Base-by-base conservation (phyloP, 768 basidiomycete species). In the Lactifluus rugatus region DNA sequence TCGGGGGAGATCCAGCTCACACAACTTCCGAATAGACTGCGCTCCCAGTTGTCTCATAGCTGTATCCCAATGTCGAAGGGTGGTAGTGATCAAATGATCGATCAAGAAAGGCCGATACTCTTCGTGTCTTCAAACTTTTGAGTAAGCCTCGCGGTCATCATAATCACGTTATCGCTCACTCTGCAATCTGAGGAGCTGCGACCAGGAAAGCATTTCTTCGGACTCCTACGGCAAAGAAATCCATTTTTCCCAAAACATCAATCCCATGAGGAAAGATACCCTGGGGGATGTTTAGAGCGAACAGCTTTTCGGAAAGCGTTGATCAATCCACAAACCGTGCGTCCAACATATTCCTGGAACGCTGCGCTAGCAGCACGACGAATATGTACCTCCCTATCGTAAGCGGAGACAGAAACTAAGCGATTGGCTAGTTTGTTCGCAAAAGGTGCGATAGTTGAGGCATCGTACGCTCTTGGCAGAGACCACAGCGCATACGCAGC, bases 401-500 rank as follows among this genome's bases (percentile, higher is more conserved):
- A 94, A 31, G 92, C 73, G 1, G 95, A 83, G 25, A 91, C 87
- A 23, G 81, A 80, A n/a, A 85, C 82, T 58, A 98, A 78, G 32
- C 74, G 73, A 45, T 76, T 80, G 5, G 94, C 88, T 21, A 98
- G 78, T 47, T 75, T 72, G 3, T 73, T 69, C 5, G 88, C 81
- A 68, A 86, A 80, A 0, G 83, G 84, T 44, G 72, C 69, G 54
- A 94, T 74, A 31, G 78, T 72, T 6, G 78, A 68, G 34, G 78
- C 70, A 54, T 84, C 77, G 60, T 89, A 83, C 3, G 85, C 80
- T 64, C 95, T 81, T 13, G 95, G 91, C 56, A 98, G 75, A 11
- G 95, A 88, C 96, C 96, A 99, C 5, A 96, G 70, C 17, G 92
- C 90, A 72, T 98, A 99, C 28, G 93, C 81, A 31, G 94, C 89